Percentiles rank a stretch among this genome's conserved stretches.
Conservation (phyloP, 1,139 yeast species). For the Candida buenavistaensis region DNA sequence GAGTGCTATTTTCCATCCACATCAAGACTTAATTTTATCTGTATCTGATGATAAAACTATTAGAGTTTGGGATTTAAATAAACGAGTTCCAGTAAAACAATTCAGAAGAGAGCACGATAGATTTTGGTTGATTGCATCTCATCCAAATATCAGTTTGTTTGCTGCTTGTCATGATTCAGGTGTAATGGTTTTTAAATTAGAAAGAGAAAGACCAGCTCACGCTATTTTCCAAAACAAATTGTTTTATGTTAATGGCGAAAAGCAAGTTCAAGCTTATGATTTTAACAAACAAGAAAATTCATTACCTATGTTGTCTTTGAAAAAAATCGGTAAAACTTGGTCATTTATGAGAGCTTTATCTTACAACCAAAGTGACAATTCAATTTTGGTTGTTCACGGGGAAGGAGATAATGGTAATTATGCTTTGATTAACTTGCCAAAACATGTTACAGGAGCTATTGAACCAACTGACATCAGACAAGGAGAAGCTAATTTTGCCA, state of each 20-base stretch:
- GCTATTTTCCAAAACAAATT: constrained; percentile 70
- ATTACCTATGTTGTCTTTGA: constrained; percentile 78
- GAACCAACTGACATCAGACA: constrained; percentile 79
- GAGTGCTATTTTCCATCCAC: constrained; percentile 89
- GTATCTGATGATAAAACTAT: constrained; percentile 97
- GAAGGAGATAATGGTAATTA: constrained; percentile 63
- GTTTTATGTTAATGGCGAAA: constrained; percentile 77
- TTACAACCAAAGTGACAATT: constrained; percentile 89
- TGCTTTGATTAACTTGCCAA: constrained; percentile 77
- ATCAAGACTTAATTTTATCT: constrained; percentile 87
- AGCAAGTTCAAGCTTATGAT: constrained; percentile 81
- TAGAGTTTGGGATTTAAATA: constrained; percentile 95
- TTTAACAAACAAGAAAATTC: constrained; percentile 61
- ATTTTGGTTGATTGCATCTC: constrained; percentile 90
- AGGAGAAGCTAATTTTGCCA: constrained; percentile 84
- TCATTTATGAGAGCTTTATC: constrained; percentile 80
- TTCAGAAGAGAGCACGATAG: constrained; percentile 93
- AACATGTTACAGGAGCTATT: constrained; percentile 87
- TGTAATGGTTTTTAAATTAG: constrained; percentile 96
- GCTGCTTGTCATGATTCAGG: constrained; percentile 98
- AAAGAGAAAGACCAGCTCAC: constrained; percentile 95
- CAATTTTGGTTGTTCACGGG: constrained; percentile 80
- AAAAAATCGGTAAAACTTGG: constrained; percentile 85
- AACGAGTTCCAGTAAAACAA: constrained; percentile 90
- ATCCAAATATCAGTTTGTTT: constrained; percentile 86